Evolutionary conservation across 2,329 filamentous ascomycete species (phyloP), one percentile per base, ranked within the genome.

Genomic region (Zymoseptoria pseudotritici): DNA sequence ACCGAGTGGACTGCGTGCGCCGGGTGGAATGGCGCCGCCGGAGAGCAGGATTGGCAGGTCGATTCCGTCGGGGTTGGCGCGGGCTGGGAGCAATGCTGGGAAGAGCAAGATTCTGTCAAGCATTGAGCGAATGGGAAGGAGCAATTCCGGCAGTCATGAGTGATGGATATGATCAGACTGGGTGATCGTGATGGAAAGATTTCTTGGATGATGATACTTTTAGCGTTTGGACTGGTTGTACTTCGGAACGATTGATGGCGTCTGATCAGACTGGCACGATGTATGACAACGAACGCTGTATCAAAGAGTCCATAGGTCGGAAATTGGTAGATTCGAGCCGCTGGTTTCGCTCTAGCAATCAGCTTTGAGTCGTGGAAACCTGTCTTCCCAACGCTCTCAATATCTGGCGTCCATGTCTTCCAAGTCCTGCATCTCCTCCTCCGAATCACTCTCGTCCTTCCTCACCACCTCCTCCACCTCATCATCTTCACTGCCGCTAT

Each of bases 101-200:
- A 82, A 89, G 68, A 90, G 87, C 70, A 86, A 88, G 59, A 88
- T 94, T 70, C 87, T 95, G 86, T 88, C 82, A 67, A 91, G 88
- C 19, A 94, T 95, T 72, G 90, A 95, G 79, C 61, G 58, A 50
- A 63, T 63, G 61, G 61, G 61, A 24, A 49, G 58, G 31, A 51
- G 36, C 13, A 46, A n/a, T 17, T 46, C 58, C 10, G 54, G 50
- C 7, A 50, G 50, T 8, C 54, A 56, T 53, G 54, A 56, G 24
- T 56, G 21, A 54, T 24, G 20, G 51, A 46, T 46, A 5, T 46
- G 36, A 13, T 46, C 11, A n/a, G 36, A 13, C 10, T 2, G 6
- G 11, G n/a, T 46, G 13, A 46, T 6, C 13, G 36, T 17, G 7
- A 4, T 4, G 36, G 36, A 5, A 17, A n/a, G 2, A 5, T 46